Percentiles rank a stretch among this genome's conserved stretches.
Conservation (phyloP, 139 green algal species). For the Asterochloris sp. region DNA sequence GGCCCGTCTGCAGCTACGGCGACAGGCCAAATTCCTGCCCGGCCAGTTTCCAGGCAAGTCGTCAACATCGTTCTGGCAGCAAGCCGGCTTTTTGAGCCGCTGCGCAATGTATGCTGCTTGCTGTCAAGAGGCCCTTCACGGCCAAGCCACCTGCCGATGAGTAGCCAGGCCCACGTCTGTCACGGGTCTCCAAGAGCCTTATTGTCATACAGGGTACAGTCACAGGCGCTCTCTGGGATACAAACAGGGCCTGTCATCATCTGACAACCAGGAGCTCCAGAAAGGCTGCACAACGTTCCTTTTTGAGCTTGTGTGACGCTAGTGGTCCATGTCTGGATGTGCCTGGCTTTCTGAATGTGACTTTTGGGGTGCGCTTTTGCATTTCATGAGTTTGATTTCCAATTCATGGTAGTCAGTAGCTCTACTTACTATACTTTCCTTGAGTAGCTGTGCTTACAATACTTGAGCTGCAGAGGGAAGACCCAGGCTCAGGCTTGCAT, state of each 20-base stretch:
- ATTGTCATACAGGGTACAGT: conserved; percentile 1
- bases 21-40: background rate
- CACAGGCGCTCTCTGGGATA: conserved; percentile 10
- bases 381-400: no score
- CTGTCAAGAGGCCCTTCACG: background rate
- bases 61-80: background rate
- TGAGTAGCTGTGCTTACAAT: no score
- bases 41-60: background rate
- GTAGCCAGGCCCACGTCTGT: no score
- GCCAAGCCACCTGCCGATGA: no score
- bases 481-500: no score
- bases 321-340: no score
- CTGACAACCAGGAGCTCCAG: conserved; percentile 9
- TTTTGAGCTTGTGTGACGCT: background rate
- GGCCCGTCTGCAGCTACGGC: background rate
- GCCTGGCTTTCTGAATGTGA: no score
- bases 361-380: no score
- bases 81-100: no score
- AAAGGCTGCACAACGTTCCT: conserved; percentile 1
- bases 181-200: background rate
- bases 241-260: conserved; percentile 4
- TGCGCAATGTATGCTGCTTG: background rate
- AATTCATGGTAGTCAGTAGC: no score
- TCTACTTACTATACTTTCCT: no score
- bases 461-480: no score